Evolutionary conservation across 768 basidiomycete genomes (phyloP), one percentile per base, ranked within the genome.

Genomic region (Kwoniella sp.): DNA sequence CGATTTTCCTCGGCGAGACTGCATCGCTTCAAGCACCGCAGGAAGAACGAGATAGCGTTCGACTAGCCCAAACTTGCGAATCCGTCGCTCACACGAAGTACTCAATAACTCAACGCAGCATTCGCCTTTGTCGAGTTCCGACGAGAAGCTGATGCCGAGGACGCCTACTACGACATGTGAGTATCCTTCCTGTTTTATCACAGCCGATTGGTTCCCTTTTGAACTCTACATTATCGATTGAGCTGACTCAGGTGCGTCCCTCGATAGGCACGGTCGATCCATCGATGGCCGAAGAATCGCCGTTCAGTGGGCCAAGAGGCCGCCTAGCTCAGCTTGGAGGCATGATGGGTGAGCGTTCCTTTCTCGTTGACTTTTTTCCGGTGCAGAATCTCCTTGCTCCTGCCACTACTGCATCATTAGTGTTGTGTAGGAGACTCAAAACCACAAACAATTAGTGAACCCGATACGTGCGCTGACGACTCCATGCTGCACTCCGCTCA

Each of bases 91-190:
- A 64, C 63, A 38, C 55, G 23, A 15, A 29, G n/a, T 23, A 7
- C 28, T 26, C n/a, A n/a, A n/a, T n/a, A n/a, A 22, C 69, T 67
- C 41, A 45, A 45, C 41, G 58, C 63, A 84, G 91, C 90, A 83
- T 92, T 90, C 81, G 90, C 90, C 63, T 92, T 92, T 81, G 87
- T 92, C 77, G 90, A 92, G 80, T 92, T 91, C 76, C 87, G 89
- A 77, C 86, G 86, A 74, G 84, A 85, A 54, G 86, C 88, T 47
- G 89, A 91, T 74, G 90, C 90, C 22, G 90, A 91, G 74, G 89
- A 90, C 69, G 90, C 90, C 29, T 91, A 90, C 80, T 87, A 89
- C 75, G 89, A 90, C 65, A 91, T 91, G 90, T 91, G 78, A 66
- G 88, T 82, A 41, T 20, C 38, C 0, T 37, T 25, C 45, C n/a